A percentile compares a stretch with the other conserved stretches of the same genome.
These are phyloP conservation scores for Barnettozyma hawaiiensis DNA, from an alignment of 1,139 yeast genomes.

Conservation along the genomic window DNA sequence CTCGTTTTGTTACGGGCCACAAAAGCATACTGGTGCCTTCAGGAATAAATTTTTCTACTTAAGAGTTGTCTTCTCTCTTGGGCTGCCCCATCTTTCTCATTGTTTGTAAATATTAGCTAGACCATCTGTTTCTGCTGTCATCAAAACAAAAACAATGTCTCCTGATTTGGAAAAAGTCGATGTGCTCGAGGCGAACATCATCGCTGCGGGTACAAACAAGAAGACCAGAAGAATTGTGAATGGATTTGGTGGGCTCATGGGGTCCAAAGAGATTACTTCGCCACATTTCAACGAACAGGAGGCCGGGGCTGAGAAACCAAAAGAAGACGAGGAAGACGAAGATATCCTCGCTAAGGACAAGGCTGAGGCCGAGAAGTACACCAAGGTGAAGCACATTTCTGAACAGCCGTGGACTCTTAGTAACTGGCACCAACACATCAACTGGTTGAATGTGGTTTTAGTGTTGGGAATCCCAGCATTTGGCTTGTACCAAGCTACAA, in stretches of 20 bases:
- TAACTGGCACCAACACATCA: constrained; percentile 85
- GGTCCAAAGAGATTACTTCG: constrained; percentile 63
- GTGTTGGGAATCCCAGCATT: constrained; percentile 64
- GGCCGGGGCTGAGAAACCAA: constrained; percentile 39
- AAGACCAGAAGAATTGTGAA: constrained; percentile 65
- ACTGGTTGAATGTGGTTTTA: constrained; percentile 87
- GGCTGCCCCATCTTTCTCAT: too few species aligned
- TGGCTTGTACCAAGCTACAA: constrained; percentile 52
- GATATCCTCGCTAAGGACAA: constrained; percentile 51
- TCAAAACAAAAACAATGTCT: constrained; percentile 8
- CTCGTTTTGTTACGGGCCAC: constrained; percentile 6
- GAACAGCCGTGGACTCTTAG: constrained; percentile 85
- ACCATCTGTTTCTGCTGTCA: background rate
- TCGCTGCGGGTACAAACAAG: constrained; percentile 85
- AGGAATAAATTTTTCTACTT: background rate
- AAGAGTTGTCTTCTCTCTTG: too few species aligned
- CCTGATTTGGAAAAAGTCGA: constrained; percentile 50
- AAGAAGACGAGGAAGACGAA: too few species aligned
- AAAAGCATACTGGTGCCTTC: constrained; percentile 3
- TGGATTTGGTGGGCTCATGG: constrained; percentile 75
- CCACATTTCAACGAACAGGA: constrained; percentile 58
- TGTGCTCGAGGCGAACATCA: constrained; percentile 69
- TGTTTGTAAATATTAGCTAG: too few species aligned
- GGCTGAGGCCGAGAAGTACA: constrained; percentile 43
- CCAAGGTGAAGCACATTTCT: constrained; percentile 62